Conservation (phyloP, 805 yeast genomes). For the Teunomyces panamensis region DNA sequence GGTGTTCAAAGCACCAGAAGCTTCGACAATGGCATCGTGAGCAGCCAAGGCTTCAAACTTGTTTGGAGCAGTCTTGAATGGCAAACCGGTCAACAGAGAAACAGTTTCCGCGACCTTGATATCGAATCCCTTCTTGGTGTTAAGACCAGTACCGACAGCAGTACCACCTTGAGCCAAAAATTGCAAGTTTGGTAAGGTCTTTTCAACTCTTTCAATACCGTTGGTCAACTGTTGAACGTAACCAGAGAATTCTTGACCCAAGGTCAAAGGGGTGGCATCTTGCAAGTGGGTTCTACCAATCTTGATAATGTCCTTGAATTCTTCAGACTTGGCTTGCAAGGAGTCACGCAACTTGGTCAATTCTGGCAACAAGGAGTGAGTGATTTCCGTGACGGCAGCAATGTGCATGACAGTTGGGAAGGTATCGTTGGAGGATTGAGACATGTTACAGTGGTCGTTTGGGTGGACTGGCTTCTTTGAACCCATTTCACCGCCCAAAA, state of each 20-base stretch:
- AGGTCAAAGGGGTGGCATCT: slow-evolving; percentile 96
- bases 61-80: slow-evolving; percentile 94
- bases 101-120: slow-evolving; percentile 84
- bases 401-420: slow-evolving; percentile 99
- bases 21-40: slow-evolving; percentile 97
- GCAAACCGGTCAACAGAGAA: slow-evolving; percentile 79
- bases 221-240: slow-evolving; percentile 90
- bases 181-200: slow-evolving; percentile 69
- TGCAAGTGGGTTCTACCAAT: slow-evolving; percentile 99
- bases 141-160: slow-evolving; percentile 98
- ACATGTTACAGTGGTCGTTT: slow-evolving; percentile 97
- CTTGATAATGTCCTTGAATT: slow-evolving; percentile 87
- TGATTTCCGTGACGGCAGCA: slow-evolving; percentile 92
- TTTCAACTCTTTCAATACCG: slow-evolving; percentile 85
- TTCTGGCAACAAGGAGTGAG: slow-evolving; percentile 73
- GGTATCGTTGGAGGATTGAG: slow-evolving; percentile 98
- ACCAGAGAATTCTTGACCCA: slow-evolving; percentile 98
- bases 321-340: slow-evolving; percentile 72
- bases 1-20: slow-evolving; percentile 95
- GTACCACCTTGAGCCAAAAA: slow-evolving; percentile 98
- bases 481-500: slow-evolving; percentile 89
- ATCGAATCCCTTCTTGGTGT: slow-evolving; percentile 90
- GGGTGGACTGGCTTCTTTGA: slow-evolving; percentile 96
- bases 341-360: slow-evolving; percentile 74
- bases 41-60: slow-evolving; percentile 99